phyloP scores from a whole-genome alignment of 495 filamentous ascomycete genomes.

The Friedmanniomyces simplex region DNA sequence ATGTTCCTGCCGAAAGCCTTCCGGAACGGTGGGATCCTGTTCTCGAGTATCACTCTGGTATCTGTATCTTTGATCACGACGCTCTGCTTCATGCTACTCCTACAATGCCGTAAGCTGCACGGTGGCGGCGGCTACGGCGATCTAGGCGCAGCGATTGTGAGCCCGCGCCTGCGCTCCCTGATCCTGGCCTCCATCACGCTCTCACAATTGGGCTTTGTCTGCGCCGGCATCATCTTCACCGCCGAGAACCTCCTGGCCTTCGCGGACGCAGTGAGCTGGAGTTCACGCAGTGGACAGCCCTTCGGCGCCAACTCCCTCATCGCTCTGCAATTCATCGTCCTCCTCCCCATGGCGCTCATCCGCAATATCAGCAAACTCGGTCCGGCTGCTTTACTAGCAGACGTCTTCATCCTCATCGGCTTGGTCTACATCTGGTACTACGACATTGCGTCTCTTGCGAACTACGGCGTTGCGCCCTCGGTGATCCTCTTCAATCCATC shows the following conservation, averaged over 20 bases:
- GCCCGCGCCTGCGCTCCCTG: conserved; percentile 39
- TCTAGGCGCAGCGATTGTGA: conserved; percentile 46
- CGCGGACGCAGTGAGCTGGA: conserved; percentile 47
- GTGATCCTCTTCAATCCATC: conserved; percentile 52
- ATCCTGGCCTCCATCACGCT: conserved; percentile 51
- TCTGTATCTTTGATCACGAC: conserved; percentile 44
- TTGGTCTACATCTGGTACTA: conserved; percentile 54
- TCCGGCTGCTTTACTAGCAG: conserved; percentile 48
- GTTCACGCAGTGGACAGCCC: conserved; percentile 37
- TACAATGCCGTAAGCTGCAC: conserved; percentile 42
- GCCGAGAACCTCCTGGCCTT: conserved; percentile 53
- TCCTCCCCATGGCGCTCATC: conserved; percentile 51
- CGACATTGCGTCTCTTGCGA: conserved; percentile 42
- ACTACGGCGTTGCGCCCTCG: conserved; percentile 37
- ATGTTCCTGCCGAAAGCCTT: conserved; percentile 63
- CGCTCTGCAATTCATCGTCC: conserved; percentile 42
- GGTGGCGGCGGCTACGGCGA: conserved; percentile 52
- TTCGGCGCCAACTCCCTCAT: conserved; percentile 38
- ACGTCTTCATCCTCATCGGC: conserved; percentile 53
- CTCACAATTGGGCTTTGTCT: conserved; percentile 60
- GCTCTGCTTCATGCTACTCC: conserved; percentile 53
- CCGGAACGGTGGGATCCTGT: conserved; percentile 56
- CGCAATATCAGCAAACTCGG: conserved; percentile 57
- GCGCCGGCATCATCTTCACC: conserved; percentile 54
- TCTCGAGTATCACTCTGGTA: conserved; percentile 50